A percentile compares a stretch with the other conserved stretches of the same genome.
These are phyloP conservation scores for Aureobasidium sp. DNA, from an alignment of 2,329 filamentous ascomycete genomes.

Conservation along the genomic window DNA sequence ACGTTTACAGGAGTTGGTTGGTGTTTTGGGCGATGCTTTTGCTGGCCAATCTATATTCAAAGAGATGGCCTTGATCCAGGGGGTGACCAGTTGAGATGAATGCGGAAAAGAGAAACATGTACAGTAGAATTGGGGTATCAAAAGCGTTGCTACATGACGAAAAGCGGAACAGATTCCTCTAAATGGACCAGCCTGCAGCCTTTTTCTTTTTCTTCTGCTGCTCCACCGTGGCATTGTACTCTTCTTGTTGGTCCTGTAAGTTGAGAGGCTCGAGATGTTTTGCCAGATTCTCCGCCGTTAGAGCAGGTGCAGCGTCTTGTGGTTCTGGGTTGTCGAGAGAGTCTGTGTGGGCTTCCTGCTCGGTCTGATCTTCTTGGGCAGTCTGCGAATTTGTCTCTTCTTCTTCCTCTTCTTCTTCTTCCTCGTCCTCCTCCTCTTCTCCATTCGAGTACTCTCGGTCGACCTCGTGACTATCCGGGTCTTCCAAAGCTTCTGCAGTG, in stretches of 20 bases:
- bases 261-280: constrained; percentile 20
- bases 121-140: constrained; percentile 4
- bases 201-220: constrained; percentile 28
- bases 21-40: no score
- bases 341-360: not conserved
- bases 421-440: not conserved
- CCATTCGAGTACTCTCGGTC: constrained; percentile 25
- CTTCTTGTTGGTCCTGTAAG: constrained; percentile 20
- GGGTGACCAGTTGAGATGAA: not conserved
- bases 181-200: constrained; percentile 29
- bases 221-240: constrained; percentile 16
- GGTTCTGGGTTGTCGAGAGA: constrained; percentile 3
- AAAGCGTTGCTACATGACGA: not conserved
- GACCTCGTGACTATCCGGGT: constrained; percentile 28
- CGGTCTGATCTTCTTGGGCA: constrained; percentile 18
- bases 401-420: constrained; percentile 11
- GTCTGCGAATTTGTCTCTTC: not conserved
- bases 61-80: not conserved
- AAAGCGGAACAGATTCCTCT: constrained; percentile 1
- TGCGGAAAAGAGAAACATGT: not conserved
- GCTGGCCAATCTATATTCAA: no score
- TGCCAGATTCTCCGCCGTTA: not conserved
- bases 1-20: no score
- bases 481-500: constrained; percentile 20
- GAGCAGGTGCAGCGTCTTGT: not conserved